Evolutionary conservation across 495 filamentous ascomycete species (phyloP).

Genomic region (Penicillium soppii): DNA sequence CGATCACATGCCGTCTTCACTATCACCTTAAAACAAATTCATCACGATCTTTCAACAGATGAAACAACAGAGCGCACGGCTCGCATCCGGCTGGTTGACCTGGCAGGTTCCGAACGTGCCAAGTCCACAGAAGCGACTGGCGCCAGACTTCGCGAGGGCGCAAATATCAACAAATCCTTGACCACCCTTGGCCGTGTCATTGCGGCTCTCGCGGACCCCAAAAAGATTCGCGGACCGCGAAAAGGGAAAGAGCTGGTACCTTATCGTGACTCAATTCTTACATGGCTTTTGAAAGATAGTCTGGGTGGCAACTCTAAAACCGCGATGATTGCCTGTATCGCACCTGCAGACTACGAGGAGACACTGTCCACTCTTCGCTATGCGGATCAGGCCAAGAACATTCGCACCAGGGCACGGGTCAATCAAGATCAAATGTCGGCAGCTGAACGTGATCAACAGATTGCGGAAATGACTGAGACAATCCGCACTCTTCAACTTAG

Average conservation of each 20-base stretch:
- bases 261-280: conserved; percentile 95
- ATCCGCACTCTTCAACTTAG: conserved; percentile 81
- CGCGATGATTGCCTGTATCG: conserved; percentile 98
- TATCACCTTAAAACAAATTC: conserved; percentile 94
- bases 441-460: conserved; percentile 90
- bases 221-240: conserved; percentile 51
- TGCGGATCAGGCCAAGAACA: conserved; percentile 95
- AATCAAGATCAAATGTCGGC: conserved; percentile 88
- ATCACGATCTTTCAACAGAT: conserved; percentile 89
- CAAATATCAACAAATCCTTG: conserved; percentile 97
- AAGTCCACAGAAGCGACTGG: conserved; percentile 96
- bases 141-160: conserved; percentile 84
- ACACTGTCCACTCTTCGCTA: conserved; percentile 95
- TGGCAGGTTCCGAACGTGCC: conserved; percentile 92
- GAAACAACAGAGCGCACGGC: conserved; percentile 92
- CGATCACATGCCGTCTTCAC: conserved; percentile 97
- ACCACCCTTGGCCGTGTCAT: conserved; percentile 96
- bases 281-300: conserved; percentile 93
- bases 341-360: conserved; percentile 94
- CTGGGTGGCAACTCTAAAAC: conserved; percentile 96
- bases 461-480: conserved; percentile 88
- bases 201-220: conserved; percentile 88
- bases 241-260: conserved; percentile 75
- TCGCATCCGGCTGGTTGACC: conserved; percentile 91
- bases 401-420: conserved; percentile 92